Evolutionary conservation across 345 rosid species (phyloP).

Genomic region (Hevea brasiliensis): DNA sequence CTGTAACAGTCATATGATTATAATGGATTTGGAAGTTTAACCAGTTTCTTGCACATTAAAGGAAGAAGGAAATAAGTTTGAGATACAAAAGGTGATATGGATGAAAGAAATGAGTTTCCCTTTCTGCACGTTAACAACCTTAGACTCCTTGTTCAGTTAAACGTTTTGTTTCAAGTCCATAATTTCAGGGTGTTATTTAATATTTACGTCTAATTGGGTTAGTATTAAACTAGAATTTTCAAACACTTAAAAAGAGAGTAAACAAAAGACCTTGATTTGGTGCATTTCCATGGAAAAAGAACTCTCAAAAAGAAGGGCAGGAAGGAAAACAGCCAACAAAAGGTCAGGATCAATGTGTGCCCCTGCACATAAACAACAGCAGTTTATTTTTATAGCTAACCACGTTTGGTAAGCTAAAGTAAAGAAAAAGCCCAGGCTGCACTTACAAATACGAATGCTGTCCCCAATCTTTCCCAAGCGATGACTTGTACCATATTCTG

Average conservation of each 20-base stretch:
- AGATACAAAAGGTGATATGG: not conserved
- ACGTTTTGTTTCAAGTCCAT: no score
- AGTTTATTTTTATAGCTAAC: conserved; percentile 7
- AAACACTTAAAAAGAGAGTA: not conserved
- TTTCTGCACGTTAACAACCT: not conserved
- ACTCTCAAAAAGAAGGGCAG: conserved; percentile 96
- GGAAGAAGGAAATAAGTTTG: not conserved
- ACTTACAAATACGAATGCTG: conserved; percentile 93
- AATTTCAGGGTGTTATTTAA: not conserved
- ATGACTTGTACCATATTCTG: conserved; percentile 85
- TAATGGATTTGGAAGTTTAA: not conserved
- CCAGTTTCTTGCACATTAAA: not conserved
- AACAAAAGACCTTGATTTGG: conserved; percentile 75
- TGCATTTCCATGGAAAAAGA: conserved; percentile 93
- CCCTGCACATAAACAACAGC: conserved; percentile 52
- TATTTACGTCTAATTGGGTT: not conserved
- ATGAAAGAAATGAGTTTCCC: not conserved
- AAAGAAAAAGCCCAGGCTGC: not conserved
- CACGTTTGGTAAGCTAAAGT: not conserved
- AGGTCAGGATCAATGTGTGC: conserved; percentile 78
- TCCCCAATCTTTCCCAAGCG: conserved; percentile 72
- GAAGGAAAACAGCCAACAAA: conserved; percentile 90
- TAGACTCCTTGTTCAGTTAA: not conserved
- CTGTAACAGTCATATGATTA: no score
- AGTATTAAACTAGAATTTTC: not conserved